A percentile compares a stretch with the other conserved stretches of the same genome.
phyloP scores from a whole-genome alignment of 1,284 basidiomycete genomes.

The Spongiforma sp. region DNA sequence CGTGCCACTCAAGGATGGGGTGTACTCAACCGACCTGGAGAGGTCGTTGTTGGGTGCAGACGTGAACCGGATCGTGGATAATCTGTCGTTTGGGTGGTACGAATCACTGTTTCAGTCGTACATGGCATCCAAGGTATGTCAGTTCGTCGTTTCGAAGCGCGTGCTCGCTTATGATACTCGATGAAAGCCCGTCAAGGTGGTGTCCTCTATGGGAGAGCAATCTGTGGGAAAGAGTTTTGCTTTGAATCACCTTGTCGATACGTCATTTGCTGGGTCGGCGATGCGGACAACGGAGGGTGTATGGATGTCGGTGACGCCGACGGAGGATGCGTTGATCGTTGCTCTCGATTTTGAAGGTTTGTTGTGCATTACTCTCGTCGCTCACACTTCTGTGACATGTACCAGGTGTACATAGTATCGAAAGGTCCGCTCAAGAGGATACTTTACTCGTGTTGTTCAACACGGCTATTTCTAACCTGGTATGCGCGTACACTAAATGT shows the following conservation, averaged over 20 bases:
- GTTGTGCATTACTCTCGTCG: not conserved
- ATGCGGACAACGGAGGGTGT: slow-evolving; percentile 70
- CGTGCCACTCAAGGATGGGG: slow-evolving; percentile 63
- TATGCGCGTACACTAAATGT: slow-evolving; percentile 38
- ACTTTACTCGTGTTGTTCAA: slow-evolving; percentile 67
- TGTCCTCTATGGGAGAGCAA: slow-evolving; percentile 72
- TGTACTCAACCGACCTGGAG: slow-evolving; percentile 55
- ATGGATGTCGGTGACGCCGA: slow-evolving; percentile 72
- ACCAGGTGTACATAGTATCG: slow-evolving; percentile 66
- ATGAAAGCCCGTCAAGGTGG: slow-evolving; percentile 59
- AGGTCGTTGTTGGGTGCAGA: slow-evolving; percentile 60
- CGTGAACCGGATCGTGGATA: slow-evolving; percentile 60
- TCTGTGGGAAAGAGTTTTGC: slow-evolving; percentile 66
- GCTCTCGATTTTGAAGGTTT: slow-evolving; percentile 68
- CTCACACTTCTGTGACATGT: not conserved
- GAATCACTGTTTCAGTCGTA: slow-evolving; percentile 68
- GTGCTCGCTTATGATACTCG: not conserved
- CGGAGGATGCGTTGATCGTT: slow-evolving; percentile 56
- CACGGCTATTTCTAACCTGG: slow-evolving; percentile 65
- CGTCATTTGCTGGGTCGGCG: slow-evolving; percentile 67
- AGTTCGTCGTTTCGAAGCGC: accelerated
- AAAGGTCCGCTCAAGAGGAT: slow-evolving; percentile 65
- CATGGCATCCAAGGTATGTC: slow-evolving; percentile 55
- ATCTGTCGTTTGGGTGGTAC: slow-evolving; percentile 66
- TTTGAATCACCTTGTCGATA: slow-evolving; percentile 64